Evolutionary conservation across 1,139 yeast species (phyloP).

Genomic region (Protomyces gravidus): DNA sequence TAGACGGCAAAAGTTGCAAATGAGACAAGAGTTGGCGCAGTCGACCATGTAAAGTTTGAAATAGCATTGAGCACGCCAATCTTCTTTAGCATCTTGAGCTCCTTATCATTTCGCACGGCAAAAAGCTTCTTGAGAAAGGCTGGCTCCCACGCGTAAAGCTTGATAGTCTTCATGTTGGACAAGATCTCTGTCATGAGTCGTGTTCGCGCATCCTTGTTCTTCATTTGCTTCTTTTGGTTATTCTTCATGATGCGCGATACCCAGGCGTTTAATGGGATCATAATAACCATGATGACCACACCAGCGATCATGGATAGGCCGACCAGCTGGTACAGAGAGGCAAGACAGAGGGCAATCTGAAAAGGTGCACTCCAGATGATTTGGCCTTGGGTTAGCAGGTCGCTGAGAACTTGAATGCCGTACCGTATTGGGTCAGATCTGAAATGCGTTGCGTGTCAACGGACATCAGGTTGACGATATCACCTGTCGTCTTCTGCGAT

Average conservation of each 20-base stretch:
- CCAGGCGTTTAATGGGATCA: slow-evolving; percentile 78
- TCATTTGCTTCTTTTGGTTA: slow-evolving; percentile 72
- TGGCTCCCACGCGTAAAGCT: slow-evolving; percentile 90
- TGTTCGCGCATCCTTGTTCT: slow-evolving; percentile 63
- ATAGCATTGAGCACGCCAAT: slow-evolving; percentile 76
- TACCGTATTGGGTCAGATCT: slow-evolving; percentile 76
- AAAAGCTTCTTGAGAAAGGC: slow-evolving; percentile 73
- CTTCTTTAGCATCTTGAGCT: slow-evolving; percentile 67
- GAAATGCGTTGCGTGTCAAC: slow-evolving; percentile 94
- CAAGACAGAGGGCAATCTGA: slow-evolving; percentile 75
- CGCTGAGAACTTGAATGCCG: not conserved
- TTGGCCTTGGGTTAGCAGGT: slow-evolving; percentile 42
- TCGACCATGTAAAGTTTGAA: slow-evolving; percentile 71
- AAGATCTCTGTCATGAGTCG: slow-evolving; percentile 78
- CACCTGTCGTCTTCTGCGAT: slow-evolving; percentile 82
- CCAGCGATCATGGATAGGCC: slow-evolving; percentile 98
- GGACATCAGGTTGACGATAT: slow-evolving; percentile 73
- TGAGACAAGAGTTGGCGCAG: slow-evolving; percentile 87
- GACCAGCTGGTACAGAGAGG: slow-evolving; percentile 66
- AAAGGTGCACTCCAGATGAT: slow-evolving; percentile 96
- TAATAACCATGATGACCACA: slow-evolving; percentile 70
- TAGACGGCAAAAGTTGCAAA: slow-evolving; percentile 87
- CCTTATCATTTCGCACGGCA: slow-evolving; percentile 83
- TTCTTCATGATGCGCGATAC: slow-evolving; percentile 70
- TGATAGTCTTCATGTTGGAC: slow-evolving; percentile 85